Conservation (phyloP, 352 stramenopile species). For the Globisporangium lucens region DNA sequence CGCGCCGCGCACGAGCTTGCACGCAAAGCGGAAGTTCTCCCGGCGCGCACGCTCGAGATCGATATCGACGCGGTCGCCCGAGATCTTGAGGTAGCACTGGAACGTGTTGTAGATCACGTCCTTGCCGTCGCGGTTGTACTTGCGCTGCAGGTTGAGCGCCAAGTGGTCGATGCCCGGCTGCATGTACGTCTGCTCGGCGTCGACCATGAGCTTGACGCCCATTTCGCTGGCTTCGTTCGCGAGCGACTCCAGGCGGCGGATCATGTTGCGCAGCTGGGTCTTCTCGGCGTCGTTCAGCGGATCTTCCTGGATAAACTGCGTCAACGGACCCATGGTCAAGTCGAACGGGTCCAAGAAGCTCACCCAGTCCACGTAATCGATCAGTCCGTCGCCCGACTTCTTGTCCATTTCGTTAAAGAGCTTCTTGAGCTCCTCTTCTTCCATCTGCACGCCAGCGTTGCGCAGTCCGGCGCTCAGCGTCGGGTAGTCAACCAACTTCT, state of each 20-base stretch:
- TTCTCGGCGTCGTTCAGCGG: conserved; percentile 86
- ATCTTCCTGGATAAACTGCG: conserved; percentile 80
- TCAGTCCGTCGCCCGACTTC: conserved; percentile 62
- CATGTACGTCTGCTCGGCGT: conserved; percentile 97
- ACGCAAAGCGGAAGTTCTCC: conserved; percentile 93
- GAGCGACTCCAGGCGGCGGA: conserved; percentile 78
- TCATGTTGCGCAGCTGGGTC: conserved; percentile 88
- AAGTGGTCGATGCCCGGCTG: conserved; percentile 97
- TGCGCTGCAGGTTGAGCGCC: conserved; percentile 77
- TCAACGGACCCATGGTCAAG: conserved; percentile 86
- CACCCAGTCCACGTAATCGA: conserved; percentile 96
- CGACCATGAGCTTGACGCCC: conserved; percentile 95
- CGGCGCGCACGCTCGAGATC: conserved; percentile 92
- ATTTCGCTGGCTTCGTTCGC: conserved; percentile 63
- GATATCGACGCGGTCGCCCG: conserved; percentile 81
- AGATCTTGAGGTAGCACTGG: conserved; percentile 98
- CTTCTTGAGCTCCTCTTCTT: conserved; percentile 56
- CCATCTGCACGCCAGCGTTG: conserved; percentile 64
- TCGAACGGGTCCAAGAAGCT: conserved; percentile 91
- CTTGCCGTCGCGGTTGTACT: conserved; percentile 86
- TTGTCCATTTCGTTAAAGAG: conserved; percentile 70
- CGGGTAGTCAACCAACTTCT: conserved; percentile 80
- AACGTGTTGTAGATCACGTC: conserved; percentile 97
- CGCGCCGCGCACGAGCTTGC: conserved; percentile 96
- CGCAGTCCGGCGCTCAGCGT: conserved; percentile 64